A percentile compares a stretch with the other conserved stretches of the same genome.
These are phyloP conservation scores for Alternaria panax DNA, from an alignment of 2,329 filamentous ascomycete genomes.

Conservation along the genomic window DNA sequence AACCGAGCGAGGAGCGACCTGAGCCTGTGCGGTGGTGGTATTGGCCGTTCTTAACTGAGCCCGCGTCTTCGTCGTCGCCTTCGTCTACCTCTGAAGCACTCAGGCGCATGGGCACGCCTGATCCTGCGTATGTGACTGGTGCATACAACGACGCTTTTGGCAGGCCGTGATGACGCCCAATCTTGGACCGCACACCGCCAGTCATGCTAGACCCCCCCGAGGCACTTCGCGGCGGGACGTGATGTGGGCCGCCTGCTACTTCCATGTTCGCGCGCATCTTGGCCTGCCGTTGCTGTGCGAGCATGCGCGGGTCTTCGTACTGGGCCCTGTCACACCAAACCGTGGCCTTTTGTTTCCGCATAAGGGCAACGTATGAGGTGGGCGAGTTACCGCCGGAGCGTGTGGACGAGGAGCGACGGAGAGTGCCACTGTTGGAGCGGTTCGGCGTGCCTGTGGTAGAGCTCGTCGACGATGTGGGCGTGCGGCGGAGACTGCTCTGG, in stretches of 20 bases:
- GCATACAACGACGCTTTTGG: slow-evolving; percentile 80
- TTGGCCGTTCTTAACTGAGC: slow-evolving; percentile 44
- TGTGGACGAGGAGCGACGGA: slow-evolving; percentile 79
- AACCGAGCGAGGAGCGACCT: slow-evolving; percentile 70
- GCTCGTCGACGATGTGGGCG: slow-evolving; percentile 73
- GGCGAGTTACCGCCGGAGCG: slow-evolving; percentile 71
- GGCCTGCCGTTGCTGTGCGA: slow-evolving; percentile 83
- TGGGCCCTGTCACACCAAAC: slow-evolving; percentile 98
- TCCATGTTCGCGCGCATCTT: slow-evolving; percentile 87
- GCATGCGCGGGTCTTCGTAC: slow-evolving; percentile 83
- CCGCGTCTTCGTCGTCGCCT: slow-evolving; percentile 78
- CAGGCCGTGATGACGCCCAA: slow-evolving; percentile 80
- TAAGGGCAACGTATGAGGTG: slow-evolving; percentile 90
- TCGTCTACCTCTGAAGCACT: slow-evolving; percentile 96
- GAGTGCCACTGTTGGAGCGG: slow-evolving; percentile 61
- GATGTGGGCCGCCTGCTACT: slow-evolving; percentile 69
- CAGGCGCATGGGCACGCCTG: slow-evolving; percentile 86
- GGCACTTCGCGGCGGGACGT: slow-evolving; percentile 45
- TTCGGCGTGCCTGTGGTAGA: slow-evolving; percentile 61
- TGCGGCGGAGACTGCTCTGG: slow-evolving; percentile 58
- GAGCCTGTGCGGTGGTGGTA: slow-evolving; percentile 76
- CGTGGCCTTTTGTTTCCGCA: slow-evolving; percentile 95
- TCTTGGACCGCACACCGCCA: slow-evolving; percentile 77
- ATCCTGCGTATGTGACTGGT: slow-evolving; percentile 75
- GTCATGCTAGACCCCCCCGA: slow-evolving; percentile 50